A percentile compares a stretch with the other conserved stretches of the same genome.
These are phyloP conservation scores for Aegle marmelos DNA, from an alignment of 345 rosid genomes.

Conservation along the genomic window DNA sequence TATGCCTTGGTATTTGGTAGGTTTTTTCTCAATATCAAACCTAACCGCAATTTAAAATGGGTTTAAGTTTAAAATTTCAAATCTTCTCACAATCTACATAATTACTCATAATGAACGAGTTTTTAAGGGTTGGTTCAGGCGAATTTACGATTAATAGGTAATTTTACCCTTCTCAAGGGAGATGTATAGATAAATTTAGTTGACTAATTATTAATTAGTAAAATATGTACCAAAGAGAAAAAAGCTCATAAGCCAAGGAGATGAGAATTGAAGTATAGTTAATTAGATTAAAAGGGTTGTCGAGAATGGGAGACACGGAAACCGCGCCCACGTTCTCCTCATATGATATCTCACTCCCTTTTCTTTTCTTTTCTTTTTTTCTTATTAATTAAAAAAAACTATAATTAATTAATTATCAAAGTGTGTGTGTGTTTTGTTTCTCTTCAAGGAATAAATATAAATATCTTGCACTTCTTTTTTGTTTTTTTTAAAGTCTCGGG, in stretches of 20 bases:
- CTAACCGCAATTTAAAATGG: fast-evolving
- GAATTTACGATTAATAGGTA: too few species aligned
- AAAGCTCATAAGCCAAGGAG: constrained; percentile 75
- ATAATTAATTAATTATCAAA: background rate
- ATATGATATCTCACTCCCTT: constrained; percentile 25
- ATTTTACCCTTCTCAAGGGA: constrained; percentile 23
- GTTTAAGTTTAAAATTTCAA: too few species aligned
- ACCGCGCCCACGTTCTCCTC: constrained; percentile 90
- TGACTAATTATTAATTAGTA: constrained; percentile 14
- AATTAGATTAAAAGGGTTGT: constrained; percentile 22
- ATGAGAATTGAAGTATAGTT: constrained; percentile 32
- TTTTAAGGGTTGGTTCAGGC: too few species aligned
- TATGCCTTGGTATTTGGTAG: too few species aligned
- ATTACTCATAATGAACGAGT: fast-evolving
- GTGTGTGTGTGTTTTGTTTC: constrained; percentile 3
- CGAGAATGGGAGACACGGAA: constrained; percentile 74
- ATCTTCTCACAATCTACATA: too few species aligned
- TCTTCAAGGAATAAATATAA: constrained; percentile 54
- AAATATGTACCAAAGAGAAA: constrained; percentile 25
- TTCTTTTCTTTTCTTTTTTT: constrained; percentile 10
- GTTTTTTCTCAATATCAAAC: too few species aligned
- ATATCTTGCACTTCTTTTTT: constrained; percentile 15
- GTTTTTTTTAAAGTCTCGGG: constrained; percentile 30
- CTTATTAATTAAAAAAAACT: background rate
- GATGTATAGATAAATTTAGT: constrained; percentile 4